Evolutionary conservation across 2,329 filamentous ascomycete genomes (phyloP), one percentile per base, ranked within the genome.

Genomic region (Exophiala sp.): DNA sequence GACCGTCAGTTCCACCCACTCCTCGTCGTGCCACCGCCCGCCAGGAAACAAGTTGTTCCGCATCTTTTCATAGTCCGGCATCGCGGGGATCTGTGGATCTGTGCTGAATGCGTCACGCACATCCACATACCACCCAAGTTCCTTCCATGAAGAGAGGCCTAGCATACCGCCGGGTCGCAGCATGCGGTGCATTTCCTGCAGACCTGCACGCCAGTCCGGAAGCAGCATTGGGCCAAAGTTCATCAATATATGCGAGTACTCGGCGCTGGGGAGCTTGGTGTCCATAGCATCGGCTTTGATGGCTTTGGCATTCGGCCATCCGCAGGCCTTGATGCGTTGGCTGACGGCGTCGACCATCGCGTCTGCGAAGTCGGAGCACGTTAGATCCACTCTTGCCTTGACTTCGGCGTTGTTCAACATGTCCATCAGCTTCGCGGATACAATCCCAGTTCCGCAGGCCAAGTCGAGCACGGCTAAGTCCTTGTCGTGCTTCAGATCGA

Each of bases 381-480:
- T 59, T 46, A 80, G 67, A 18, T 66, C 11, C n/a, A n/a, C 29
- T 32, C 6, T 32, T n/a, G 29, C 61, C 16, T 76, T 64, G 6
- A 27, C 24, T 27, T 10, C 3, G 72, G 62, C 1, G 69, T 58
- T 6, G 60, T 67, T 55, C 11, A 80, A 51, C 2, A 58, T 61
- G 8, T 61, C 60, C 48, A 76, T 70, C 11, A 79, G 58, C 21
- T 72, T 62, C 7, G 71, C 69, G 1, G 72, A 72, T 10, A 78
- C 65, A 13, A 77, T 67, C 0, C 77, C 78, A 2, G 69, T 68
- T 0, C 78, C 78, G 48, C 77, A 80, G 5, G 74, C 77, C 54
- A 72, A 72, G 50, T 81, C 78, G 9, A 81, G 60, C 19, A 80
- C 52, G 6, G 63, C 56, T 1, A 68, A 55, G 11, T 63, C 57